Evolutionary conservation across 2,329 filamentous ascomycete genomes (phyloP), one percentile per base, ranked within the genome.

Genomic region (Drechslerella coelobrocha): DNA sequence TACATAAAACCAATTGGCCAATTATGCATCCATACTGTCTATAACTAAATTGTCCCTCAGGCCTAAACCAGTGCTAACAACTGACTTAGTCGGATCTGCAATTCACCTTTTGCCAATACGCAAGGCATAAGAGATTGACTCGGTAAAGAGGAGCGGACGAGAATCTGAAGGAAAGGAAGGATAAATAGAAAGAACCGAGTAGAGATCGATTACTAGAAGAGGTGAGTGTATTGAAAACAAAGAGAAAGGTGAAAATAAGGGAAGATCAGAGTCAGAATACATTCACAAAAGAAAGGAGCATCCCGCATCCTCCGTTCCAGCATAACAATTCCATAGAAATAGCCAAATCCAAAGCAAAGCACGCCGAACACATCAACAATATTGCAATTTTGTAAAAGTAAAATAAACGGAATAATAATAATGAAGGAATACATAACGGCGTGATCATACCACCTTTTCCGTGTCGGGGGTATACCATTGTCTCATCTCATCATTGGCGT

Each of bases 151-250:
- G n/a, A n/a, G n/a, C n/a, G n/a, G n/a, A n/a, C n/a, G n/a, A n/a
- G n/a, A n/a, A n/a, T n/a, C n/a, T n/a, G n/a, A n/a, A n/a, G n/a
- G n/a, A n/a, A n/a, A 21, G 37, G 9, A 5, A 37, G 12, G 24
- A 34, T 9, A 31, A 43, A 7, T 12, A 7, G 3, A 45, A 34
- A 24, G 14, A 21, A 34, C 21, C 21, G 41, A 57, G 54, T 48
- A 39, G 27, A 47, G 54, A 57, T 47, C 12, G 34, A 5, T 14
- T 1, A 26, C 8, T 23, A 8, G 19, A 19, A 39, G 21, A 41
- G 12, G 19, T n/a, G 51, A 54, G 17, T 17, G 9, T 37, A 54
- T 43, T 43, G 14, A 52, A 52, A 31, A 27, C 48, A 23, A 27
- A 31, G 24, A 29, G 17, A 52, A 2, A 52, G 31, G 10, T 12